phyloP scores from a whole-genome alignment of 257 asterid genomes.

The Eustoma russellianum region DNA sequence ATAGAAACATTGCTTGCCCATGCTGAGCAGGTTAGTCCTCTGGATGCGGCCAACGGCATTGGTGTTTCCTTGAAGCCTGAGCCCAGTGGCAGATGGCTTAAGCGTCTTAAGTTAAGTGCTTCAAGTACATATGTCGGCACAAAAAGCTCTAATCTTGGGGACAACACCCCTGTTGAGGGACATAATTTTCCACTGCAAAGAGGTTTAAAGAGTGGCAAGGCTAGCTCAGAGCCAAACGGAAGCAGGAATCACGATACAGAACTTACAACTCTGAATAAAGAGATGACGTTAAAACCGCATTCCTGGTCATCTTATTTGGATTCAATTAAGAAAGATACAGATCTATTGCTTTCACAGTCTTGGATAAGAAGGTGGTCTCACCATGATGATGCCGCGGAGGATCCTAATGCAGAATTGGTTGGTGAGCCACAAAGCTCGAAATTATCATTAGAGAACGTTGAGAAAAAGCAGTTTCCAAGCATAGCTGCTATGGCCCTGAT shows the following conservation, averaged over 20 bases:
- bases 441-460: constrained; percentile 24
- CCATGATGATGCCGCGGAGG: constrained; percentile 13
- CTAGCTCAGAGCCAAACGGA: constrained; percentile 17
- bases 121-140: constrained; percentile 35
- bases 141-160: constrained; percentile 22
- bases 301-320: constrained; percentile 12
- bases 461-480: constrained; percentile 73
- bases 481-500: constrained; percentile 77
- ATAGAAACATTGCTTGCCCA: constrained; percentile 40
- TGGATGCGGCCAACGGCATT: constrained; percentile 12
- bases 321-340: constrained; percentile 13
- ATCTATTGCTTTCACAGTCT: constrained; percentile 34
- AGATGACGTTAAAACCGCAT: constrained; percentile 9
- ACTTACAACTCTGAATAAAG: constrained; percentile 13
- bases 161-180: constrained; percentile 25
- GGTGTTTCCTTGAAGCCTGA: constrained; percentile 21
- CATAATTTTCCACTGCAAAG: constrained; percentile 10
- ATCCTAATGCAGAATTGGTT: constrained; percentile 25
- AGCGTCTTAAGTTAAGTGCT: constrained; percentile 50
- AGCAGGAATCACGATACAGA: constrained; percentile 19
- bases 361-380: constrained; percentile 74
- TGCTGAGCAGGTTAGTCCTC: constrained; percentile 33
- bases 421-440: constrained; percentile 43
- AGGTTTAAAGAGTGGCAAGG: constrained; percentile 12
- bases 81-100: constrained; percentile 58